Percentiles rank a stretch among this genome's conserved stretches.
Conservation (phyloP, 1,284 basidiomycete genomes). For the Coriolopsis trogii region DNA sequence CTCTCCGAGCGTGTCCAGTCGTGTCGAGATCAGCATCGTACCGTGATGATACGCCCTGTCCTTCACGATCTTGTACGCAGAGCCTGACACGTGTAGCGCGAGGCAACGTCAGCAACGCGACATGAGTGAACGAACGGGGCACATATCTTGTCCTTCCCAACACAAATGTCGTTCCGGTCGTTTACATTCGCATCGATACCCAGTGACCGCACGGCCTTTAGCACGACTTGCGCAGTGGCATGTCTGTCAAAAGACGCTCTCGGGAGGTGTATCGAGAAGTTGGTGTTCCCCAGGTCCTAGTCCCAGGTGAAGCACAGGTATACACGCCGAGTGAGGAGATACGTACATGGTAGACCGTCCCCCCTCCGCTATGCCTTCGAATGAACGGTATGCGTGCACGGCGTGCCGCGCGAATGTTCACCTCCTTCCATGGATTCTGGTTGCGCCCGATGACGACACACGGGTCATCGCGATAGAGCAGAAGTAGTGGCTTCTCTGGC, state of each 20-base stretch:
- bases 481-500: slow-evolving; percentile 70
- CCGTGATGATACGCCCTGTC: slow-evolving; percentile 97
- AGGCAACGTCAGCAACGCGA: slow-evolving; percentile 7
- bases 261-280: slow-evolving; percentile 94
- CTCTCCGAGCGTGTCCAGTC: slow-evolving; percentile 71
- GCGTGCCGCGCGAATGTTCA: slow-evolving; percentile 67
- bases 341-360: slow-evolving; percentile 95
- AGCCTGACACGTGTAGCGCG: slow-evolving; percentile 83
- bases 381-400: slow-evolving; percentile 75
- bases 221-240: slow-evolving; percentile 78
- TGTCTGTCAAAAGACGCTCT: slow-evolving; percentile 81
- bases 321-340: neutral
- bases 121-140: slow-evolving; percentile 7
- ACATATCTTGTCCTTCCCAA: slow-evolving; percentile 85
- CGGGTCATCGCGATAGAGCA: slow-evolving; percentile 88
- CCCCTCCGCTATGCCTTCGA: slow-evolving; percentile 91
- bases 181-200: slow-evolving; percentile 81
- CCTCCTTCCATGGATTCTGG: slow-evolving; percentile 99
- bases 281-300: slow-evolving; percentile 96
- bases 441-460: slow-evolving; percentile 96
- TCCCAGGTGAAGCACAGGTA: neutral
- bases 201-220: slow-evolving; percentile 78
- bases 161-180: slow-evolving; percentile 89
- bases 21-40: slow-evolving; percentile 95
- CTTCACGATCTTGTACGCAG: slow-evolving; percentile 95